phyloP scores from a whole-genome alignment of 129 eudicot species.

The Flaveria robusta region DNA sequence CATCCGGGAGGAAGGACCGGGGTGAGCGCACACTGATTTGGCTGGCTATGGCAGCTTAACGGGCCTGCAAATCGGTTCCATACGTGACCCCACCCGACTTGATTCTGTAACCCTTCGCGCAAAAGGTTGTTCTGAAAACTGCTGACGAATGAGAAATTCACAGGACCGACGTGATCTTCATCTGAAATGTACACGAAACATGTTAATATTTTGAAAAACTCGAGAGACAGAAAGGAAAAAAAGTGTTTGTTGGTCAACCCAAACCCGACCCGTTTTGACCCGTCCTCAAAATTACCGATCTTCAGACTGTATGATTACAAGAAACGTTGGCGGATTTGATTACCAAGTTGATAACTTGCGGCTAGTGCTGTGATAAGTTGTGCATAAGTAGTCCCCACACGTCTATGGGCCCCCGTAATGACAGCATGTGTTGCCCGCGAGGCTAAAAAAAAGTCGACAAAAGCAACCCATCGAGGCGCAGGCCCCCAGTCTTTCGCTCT shows the following conservation, averaged over 20 bases:
- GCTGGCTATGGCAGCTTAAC: constrained; percentile 59
- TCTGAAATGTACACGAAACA: constrained; percentile 26
- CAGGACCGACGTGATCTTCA: constrained; percentile 34
- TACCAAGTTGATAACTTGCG: constrained; percentile 58
- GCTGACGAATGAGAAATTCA: constrained; percentile 53
- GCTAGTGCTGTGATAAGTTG: constrained; percentile 63
- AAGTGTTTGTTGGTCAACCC: not conserved
- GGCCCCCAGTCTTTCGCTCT: constrained; percentile 77
- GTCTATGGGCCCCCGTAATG: constrained; percentile 61
- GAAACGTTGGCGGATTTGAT: not conserved
- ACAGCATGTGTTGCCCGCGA: constrained; percentile 60
- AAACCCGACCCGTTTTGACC: constrained; percentile 2
- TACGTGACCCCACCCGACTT: constrained; percentile 70
- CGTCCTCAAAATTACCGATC: not conserved
- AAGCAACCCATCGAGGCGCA: constrained; percentile 80
- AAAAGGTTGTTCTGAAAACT: constrained; percentile 61
- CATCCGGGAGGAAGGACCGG: constrained; percentile 73
- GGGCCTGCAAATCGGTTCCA: constrained; percentile 72
- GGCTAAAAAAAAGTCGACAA: constrained; percentile 69
- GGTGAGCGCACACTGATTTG: constrained; percentile 60
- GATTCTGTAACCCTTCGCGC: constrained; percentile 50
- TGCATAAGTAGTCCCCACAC: constrained; percentile 72
- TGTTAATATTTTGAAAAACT: too few relatives aligned
- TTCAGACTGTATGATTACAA: not conserved
- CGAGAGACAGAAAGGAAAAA: not conserved